Evolutionary conservation across 1,139 yeast species (phyloP), one percentile per base, ranked within the genome.

Genomic region (Suhomyces guaymorum): DNA sequence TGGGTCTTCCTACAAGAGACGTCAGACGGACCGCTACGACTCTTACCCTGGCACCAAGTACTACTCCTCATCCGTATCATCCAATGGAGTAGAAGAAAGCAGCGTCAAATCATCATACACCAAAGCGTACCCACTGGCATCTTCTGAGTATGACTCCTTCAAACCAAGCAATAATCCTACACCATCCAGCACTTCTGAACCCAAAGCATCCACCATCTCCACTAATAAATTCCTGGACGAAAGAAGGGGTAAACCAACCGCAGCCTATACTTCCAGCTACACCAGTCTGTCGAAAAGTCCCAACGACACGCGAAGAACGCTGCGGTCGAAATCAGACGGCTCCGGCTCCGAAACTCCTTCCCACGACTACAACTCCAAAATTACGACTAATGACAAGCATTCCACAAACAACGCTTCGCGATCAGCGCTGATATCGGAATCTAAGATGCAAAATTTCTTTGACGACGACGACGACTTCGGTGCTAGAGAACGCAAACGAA

Each of bases 391-490:
- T 26, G 33, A 29, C n/a, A 30, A 24, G 12, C 9, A 17, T 10
- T 7, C 24, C 15, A 22, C 15, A 15, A 12, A 21, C 7, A 20
- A 15, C 11, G 9, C 28, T 15, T n/a, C 13, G 12, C 26, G 17
- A 17, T 15, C 28, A n/a, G n/a, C n/a, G n/a, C n/a, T n/a, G n/a
- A n/a, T n/a, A 2, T 27, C 45, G 5, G 45, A 45, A 22, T 35
- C 41, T 2, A 47, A 46, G 24, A 33, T 46, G 25, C 32, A 33
- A 14, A 46, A 45, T 34, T 35, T 48, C 9, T 48, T 48, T 37
- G 51, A 48, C 25, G 51, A 47, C 22, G 51, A 46, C 12, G 36
- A 39, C 10, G 40, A 38, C 6, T 15, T 6, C 12, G 15, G 12
- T 23, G 15, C n/a, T 12, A 12, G 12, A 6, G 7, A n/a, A 4